Evolutionary conservation across 2,329 filamentous ascomycete genomes (phyloP), one percentile per base, ranked within the genome.

Genomic region (Talaromyces piceae): DNA sequence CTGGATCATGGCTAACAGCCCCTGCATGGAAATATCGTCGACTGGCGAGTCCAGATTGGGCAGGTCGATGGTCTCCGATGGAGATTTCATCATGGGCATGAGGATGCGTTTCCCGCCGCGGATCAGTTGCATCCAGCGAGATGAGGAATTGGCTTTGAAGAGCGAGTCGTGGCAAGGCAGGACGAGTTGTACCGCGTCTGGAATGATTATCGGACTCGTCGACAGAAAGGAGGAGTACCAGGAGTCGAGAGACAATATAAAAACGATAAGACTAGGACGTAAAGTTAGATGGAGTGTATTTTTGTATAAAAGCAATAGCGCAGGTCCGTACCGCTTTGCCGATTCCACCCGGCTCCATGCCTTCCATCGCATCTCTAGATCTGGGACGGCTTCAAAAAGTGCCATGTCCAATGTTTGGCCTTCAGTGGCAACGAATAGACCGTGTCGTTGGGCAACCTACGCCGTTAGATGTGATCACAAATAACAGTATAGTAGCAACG

Each of bases 321-420:
- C 27, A 3, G 7, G 25, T 16, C 4, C 57, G 43, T 54, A 65
- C 65, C 75, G 67, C 58, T 78, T 78, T 0, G 67, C 68, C 44
- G 74, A 77, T 60, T 79, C 77, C 6, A 78, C 68, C 45, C 74
- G 73, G 54, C 72, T 70, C 77, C 77, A 79, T 2, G 73, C 72
- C 56, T 73, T 76, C 77, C 77, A 79, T 56, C 70, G 64, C 22
- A 67, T 61, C 45, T 77, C 72, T 28, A 73, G 65, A 54, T 75
- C 71, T 12, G 70, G 61, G 5, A 75, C 65, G 4, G 58, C 54
- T 23, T 74, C 72, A 20, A 76, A 69, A 3, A 77, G 58, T 16
- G 63, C 62, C 52, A 65, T 66, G 33, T 71, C 67, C 1, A 73
- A 61, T 12, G 65, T 60, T 52, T 71, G 68, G 8, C 70, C 67